A percentile compares a stretch with the other conserved stretches of the same genome.
Conservation (phyloP, 129 eudicot species). For the Smallanthus sonchifolius region DNA sequence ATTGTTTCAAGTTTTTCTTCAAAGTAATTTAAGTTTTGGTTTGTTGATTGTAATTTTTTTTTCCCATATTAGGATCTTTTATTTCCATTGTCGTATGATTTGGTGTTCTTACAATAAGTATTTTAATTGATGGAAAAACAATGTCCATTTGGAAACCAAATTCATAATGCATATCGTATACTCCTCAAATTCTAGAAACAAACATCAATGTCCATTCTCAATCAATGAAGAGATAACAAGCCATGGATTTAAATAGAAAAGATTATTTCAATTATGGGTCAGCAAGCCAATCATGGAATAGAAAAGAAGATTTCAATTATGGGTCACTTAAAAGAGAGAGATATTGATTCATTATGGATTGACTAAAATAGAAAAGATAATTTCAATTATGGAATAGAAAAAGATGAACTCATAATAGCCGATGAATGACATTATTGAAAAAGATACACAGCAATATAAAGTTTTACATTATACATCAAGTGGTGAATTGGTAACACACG, state of each 20-base stretch:
- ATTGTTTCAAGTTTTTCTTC: too few species aligned
- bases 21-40: too few species aligned
- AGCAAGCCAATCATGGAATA: constrained; percentile 1
- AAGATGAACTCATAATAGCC: not conserved
- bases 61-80: too few species aligned
- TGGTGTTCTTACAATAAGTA: too few species aligned
- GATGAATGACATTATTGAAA: too few species aligned
- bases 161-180: not conserved
- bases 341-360: not conserved
- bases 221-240: not conserved
- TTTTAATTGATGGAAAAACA: not conserved
- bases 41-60: too few species aligned
- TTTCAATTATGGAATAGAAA: not conserved
- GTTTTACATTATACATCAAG: too few species aligned
- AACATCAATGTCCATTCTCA: not conserved
- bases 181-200: not conserved
- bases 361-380: not conserved
- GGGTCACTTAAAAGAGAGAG: not conserved
- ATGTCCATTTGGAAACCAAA: not conserved
- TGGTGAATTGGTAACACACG: too few species aligned
- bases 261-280: not conserved
- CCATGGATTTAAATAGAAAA: not conserved
- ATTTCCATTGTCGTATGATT: too few species aligned
- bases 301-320: not conserved
- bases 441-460: too few species aligned